Conservation (phyloP, 345 rosid species). For the Linum lewisii region DNA sequence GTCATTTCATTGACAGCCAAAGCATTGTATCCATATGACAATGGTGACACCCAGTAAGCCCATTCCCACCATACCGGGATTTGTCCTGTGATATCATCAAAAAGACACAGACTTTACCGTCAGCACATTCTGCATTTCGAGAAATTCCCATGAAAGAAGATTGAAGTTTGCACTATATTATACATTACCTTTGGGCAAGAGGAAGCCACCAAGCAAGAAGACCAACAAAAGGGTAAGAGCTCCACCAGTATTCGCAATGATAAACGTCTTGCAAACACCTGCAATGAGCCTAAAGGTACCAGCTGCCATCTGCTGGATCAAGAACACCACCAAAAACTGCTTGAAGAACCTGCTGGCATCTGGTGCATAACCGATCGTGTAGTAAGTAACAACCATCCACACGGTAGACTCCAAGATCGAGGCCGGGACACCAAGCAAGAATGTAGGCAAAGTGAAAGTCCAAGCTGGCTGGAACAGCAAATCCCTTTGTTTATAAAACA, state of each 20-base stretch:
- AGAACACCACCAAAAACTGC: conserved; percentile 49
- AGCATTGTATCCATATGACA: conserved; percentile 65
- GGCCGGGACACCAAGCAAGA: conserved; percentile 54
- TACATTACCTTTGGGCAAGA: conserved; percentile 74
- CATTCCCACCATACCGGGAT: conserved; percentile 85
- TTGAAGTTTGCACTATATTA: conserved; percentile 23
- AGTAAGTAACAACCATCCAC: conserved; percentile 60
- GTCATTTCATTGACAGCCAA: conserved; percentile 60
- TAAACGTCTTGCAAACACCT: conserved; percentile 65
- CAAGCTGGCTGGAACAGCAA: conserved; percentile 76
- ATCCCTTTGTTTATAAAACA: conserved; percentile 88
- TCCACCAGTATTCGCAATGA: conserved; percentile 76
- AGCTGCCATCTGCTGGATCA: conserved; percentile 81
- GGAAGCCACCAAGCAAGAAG: conserved; percentile 83
- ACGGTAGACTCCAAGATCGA: conserved; percentile 59
- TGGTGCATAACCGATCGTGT: conserved; percentile 65
- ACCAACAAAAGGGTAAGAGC: conserved; percentile 53
- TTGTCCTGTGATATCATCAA: conserved; percentile 45
- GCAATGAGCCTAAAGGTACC: conserved; percentile 61
- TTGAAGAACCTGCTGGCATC: conserved; percentile 81
- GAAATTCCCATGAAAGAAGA: too few species aligned
- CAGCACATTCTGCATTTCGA: conserved; percentile 61
- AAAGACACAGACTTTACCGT: conserved; percentile 62
- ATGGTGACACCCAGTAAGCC: conserved; percentile 90
- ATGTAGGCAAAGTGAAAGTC: conserved; percentile 67